phyloP scores from a whole-genome alignment of 2,329 filamentous ascomycete species.

The Colletotrichum sp. region DNA sequence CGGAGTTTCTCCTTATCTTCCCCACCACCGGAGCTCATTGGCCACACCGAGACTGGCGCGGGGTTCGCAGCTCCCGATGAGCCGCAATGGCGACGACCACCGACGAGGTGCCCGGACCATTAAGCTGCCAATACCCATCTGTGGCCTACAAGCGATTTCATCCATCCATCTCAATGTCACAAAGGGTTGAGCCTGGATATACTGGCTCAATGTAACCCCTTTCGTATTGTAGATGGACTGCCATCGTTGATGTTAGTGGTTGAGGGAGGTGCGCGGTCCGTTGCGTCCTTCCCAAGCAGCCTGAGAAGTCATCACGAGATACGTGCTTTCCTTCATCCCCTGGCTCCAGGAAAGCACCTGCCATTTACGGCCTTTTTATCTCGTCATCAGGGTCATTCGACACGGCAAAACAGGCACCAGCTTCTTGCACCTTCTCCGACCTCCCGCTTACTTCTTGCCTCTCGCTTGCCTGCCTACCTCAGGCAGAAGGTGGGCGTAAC shows the following conservation, averaged over 20 bases:
- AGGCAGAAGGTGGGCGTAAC: neutral
- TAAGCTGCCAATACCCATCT: neutral
- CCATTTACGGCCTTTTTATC: neutral
- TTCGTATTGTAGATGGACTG: neutral
- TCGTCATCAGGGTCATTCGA: neutral
- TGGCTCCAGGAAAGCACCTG: neutral
- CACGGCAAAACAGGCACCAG: neutral
- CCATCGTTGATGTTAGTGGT: neutral
- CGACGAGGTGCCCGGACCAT: neutral
- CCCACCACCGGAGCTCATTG: neutral
- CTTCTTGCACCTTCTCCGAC: neutral
- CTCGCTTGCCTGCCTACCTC: neutral
- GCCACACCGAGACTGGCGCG: neutral
- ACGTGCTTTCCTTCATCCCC: neutral
- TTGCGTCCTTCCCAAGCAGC: neutral
- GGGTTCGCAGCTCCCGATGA: neutral
- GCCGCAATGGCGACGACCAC: neutral
- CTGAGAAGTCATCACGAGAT: neutral
- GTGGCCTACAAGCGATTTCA: neutral
- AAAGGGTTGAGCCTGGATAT: neutral
- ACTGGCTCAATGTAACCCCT: neutral
- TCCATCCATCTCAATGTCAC: neutral
- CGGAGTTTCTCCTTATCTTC: neutral
- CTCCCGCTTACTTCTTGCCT: neutral
- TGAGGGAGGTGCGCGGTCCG: neutral